Conservation (phyloP, 768 basidiomycete species). For the Hydnomerulius pinastri region DNA sequence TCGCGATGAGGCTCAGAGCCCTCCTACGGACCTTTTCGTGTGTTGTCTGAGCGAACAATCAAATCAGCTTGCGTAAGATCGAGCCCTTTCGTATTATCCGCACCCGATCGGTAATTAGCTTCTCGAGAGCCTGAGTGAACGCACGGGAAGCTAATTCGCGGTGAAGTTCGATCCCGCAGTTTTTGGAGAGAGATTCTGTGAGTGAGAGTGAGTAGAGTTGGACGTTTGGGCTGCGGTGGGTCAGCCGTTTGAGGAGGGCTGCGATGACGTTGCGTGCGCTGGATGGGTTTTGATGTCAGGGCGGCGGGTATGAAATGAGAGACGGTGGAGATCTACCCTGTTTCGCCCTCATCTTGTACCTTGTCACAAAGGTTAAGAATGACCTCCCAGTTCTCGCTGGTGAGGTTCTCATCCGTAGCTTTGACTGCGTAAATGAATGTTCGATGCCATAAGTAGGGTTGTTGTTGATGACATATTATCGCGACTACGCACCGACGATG, state of each 20-base stretch:
- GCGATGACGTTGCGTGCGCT: slow-evolving; percentile 88
- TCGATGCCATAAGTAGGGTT: slow-evolving; percentile 2
- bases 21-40: slow-evolving; percentile 89
- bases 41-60: slow-evolving; percentile 59
- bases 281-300: slow-evolving; percentile 20
- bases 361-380: slow-evolving; percentile 96
- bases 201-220: slow-evolving; percentile 92
- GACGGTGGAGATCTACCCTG: slow-evolving; percentile 56
- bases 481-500: slow-evolving; percentile 70
- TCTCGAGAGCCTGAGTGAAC: slow-evolving; percentile 88
- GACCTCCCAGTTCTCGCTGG: slow-evolving; percentile 94
- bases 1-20: slow-evolving; percentile 67
- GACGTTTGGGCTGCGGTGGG: slow-evolving; percentile 95
- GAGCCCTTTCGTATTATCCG: slow-evolving; percentile 19
- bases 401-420: slow-evolving; percentile 97
- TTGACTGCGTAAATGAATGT: slow-evolving; percentile 56
- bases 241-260: slow-evolving; percentile 84
- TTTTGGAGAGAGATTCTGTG: slow-evolving; percentile 88
- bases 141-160: slow-evolving; percentile 87
- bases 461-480: slow-evolving; percentile 6
- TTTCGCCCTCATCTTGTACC: slow-evolving; percentile 84
- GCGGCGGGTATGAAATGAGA: slow-evolving; percentile 4
- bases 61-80: slow-evolving; percentile 11
- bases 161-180: slow-evolving; percentile 79
- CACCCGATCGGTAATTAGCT: slow-evolving; percentile 86